Evolutionary conservation across 1,284 basidiomycete genomes (phyloP), one percentile per base, ranked within the genome.

Genomic region (Sanguinoderma infundibulare): DNA sequence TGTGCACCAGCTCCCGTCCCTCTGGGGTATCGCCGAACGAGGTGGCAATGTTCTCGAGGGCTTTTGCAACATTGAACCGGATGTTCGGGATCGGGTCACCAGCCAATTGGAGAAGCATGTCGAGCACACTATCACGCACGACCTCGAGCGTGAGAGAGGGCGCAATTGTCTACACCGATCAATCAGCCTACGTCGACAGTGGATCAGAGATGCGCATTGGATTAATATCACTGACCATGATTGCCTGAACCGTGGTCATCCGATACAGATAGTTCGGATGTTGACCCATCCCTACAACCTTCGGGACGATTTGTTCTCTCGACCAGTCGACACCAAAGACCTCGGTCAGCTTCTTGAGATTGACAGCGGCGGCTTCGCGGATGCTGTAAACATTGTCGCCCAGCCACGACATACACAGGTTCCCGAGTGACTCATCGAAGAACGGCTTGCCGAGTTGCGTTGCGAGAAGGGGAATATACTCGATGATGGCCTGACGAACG

Each of bases 301-400:
- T 98, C 24, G 98, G 98, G 56, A 99, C 94, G 73, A 99, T 98
- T 39, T 96, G 91, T 61, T 87, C 83, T 74, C 90, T 91, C 38
- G 98, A 96, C 98, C 98, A 99, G 17, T 98, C 96, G 24, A 98
- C 95, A 47, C 98, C 98, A 73, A 99, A 99, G 7, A 98, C 98
- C 70, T 99, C 98, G 5, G 97, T 98, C 70, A 99, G 81, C 77
- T 98, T 98, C 82, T 95, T 96, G 69, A 99, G 81, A 77, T 99
- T 99, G 75, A 96, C 87, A 0, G 96, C 99, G 1, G 98, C 98
- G 15, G 97, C 93, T 77, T 99, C 98, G 50, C 98, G 90, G 74
- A 99, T 99, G 75, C 94, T 96, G 81, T 92, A 99, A 35, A 99
- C 98, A 35, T 95, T 98, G 77, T 99, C 98, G 26, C 97, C 97